Conservation (phyloP, 768 basidiomycete species). For the Agaricus sinodeliciosus region DNA sequence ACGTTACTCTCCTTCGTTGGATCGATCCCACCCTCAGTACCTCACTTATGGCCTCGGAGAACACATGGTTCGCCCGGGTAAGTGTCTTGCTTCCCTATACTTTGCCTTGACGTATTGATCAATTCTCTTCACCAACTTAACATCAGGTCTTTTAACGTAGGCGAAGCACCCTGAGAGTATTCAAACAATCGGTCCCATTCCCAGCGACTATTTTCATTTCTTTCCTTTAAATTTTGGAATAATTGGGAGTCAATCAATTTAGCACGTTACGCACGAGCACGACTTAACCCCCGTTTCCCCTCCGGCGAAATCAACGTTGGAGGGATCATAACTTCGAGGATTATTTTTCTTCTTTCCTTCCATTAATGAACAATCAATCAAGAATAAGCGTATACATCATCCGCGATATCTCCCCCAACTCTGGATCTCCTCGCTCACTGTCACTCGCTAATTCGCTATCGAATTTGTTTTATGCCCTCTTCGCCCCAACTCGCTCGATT, state of each 20-base stretch:
- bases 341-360: too few relatives aligned
- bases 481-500: background rate
- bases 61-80: slow-evolving; percentile 9
- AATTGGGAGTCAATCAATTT: background rate
- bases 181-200: background rate
- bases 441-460: background rate
- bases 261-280: background rate
- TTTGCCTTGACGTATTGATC: background rate
- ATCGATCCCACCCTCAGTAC: background rate
- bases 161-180: background rate
- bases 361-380: too few relatives aligned
- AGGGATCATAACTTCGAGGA: too few relatives aligned
- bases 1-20: background rate
- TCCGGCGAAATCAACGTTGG: background rate
- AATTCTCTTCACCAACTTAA: background rate
- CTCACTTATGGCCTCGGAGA: slow-evolving; percentile 4
- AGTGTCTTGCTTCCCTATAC: background rate
- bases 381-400: too few relatives aligned
- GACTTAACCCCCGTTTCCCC: background rate
- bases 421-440: background rate
- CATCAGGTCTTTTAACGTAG: slow-evolving; percentile 8
- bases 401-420: background rate
- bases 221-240: background rate
- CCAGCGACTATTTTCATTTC: background rate
- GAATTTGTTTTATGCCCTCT: slow-evolving; percentile 7